A percentile compares a stretch with the other conserved stretches of the same genome.
These are phyloP conservation scores for Myotisia sp. DNA, from an alignment of 2,329 filamentous ascomycete species.

Conservation along the genomic window DNA sequence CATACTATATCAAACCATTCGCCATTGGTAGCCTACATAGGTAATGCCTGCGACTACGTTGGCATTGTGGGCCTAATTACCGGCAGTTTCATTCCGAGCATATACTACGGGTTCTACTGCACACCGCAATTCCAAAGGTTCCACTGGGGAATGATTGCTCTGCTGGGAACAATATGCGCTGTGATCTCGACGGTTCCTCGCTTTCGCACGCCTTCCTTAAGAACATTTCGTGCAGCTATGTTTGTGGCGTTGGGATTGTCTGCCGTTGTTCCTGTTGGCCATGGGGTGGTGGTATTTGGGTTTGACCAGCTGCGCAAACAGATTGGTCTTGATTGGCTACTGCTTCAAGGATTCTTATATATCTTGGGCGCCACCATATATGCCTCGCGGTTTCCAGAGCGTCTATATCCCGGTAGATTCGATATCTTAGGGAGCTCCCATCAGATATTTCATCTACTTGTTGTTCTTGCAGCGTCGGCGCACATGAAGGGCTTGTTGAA, in stretches of 20 bases:
- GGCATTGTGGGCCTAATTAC: slow-evolving; percentile 87
- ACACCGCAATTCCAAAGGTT: slow-evolving; percentile 47
- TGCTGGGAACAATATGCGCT: slow-evolving; percentile 62
- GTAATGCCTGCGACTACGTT: slow-evolving; percentile 87
- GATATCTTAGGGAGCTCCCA: slow-evolving; percentile 91
- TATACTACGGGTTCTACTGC: slow-evolving; percentile 78
- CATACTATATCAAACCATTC: slow-evolving; percentile 82
- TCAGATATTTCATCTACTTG: slow-evolving; percentile 87
- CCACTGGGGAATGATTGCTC: slow-evolving; percentile 68
- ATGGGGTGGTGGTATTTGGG: slow-evolving; percentile 58
- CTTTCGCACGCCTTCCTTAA: slow-evolving; percentile 71
- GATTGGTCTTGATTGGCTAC: slow-evolving; percentile 68
- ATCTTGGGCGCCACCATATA: slow-evolving; percentile 76
- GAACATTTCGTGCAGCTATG: slow-evolving; percentile 75
- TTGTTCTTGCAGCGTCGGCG: slow-evolving; percentile 64
- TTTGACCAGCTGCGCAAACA: slow-evolving; percentile 49
- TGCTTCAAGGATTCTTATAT: slow-evolving; percentile 70
- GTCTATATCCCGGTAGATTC: slow-evolving; percentile 59
- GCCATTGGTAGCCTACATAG: slow-evolving; percentile 58
- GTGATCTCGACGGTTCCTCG: slow-evolving; percentile 63
- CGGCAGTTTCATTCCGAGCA: slow-evolving; percentile 73
- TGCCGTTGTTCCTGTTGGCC: slow-evolving; percentile 67
- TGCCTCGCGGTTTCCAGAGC: slow-evolving; percentile 71
- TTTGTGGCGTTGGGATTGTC: slow-evolving; percentile 79
- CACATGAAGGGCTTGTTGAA: slow-evolving; percentile 70